Conservation (phyloP, 169 alveolate genomes). For the Toxoplasma gondii region DNA sequence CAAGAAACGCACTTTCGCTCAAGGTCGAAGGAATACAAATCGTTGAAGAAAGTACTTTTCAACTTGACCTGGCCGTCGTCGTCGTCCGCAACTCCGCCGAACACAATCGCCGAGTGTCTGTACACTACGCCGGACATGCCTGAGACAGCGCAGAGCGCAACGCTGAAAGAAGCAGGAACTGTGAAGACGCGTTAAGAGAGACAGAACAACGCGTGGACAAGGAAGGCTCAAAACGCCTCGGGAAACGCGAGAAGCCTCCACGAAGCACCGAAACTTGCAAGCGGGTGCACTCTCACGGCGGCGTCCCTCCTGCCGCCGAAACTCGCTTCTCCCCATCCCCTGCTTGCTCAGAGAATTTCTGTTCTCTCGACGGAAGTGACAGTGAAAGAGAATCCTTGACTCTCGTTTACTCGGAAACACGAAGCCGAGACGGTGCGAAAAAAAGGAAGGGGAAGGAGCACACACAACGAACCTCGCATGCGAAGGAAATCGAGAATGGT, state of each 20-base stretch:
- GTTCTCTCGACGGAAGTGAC: too few relatives aligned
- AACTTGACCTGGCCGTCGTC: slow-evolving; percentile 82
- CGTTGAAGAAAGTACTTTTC: slow-evolving; percentile 80
- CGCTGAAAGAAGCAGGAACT: not conserved
- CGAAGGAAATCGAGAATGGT: too few relatives aligned
- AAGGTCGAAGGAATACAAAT: slow-evolving; percentile 78
- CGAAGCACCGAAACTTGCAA: too few relatives aligned
- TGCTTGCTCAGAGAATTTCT: too few relatives aligned
- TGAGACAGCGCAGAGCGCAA: not conserved
- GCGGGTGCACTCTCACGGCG: too few relatives aligned
- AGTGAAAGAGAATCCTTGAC: too few relatives aligned
- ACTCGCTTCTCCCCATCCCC: too few relatives aligned
- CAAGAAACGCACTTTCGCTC: not conserved
- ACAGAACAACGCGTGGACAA: too few relatives aligned
- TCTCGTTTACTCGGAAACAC: not conserved
- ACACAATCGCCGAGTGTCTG: slow-evolving; percentile 79
- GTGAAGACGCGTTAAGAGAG: too few relatives aligned
- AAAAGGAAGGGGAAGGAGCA: not conserved
- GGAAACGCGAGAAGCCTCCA: too few relatives aligned
- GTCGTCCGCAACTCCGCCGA: slow-evolving; percentile 91
- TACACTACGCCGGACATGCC: slow-evolving; percentile 69
- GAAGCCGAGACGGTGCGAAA: not conserved
- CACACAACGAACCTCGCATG: not conserved
- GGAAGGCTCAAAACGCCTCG: too few relatives aligned
- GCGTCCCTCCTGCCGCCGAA: too few relatives aligned